A percentile compares a stretch with the other conserved stretches of the same genome.
Conservation (phyloP, 768 basidiomycete genomes). For the Collybiopsis luxurians region DNA sequence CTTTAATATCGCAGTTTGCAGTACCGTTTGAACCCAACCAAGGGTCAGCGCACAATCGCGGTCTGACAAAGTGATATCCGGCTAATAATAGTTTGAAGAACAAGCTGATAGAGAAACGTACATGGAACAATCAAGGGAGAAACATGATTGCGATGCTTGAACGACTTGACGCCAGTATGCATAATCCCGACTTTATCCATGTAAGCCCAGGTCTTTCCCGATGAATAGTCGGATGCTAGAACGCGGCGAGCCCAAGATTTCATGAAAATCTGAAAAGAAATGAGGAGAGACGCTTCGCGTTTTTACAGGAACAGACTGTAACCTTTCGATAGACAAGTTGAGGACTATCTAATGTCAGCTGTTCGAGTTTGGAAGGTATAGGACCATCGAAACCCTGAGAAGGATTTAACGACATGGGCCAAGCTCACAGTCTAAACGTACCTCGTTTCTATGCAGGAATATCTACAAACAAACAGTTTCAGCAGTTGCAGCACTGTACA, state of each 20-base stretch:
- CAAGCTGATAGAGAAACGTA: slow-evolving; percentile 13
- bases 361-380: slow-evolving; percentile 33
- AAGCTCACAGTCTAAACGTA: slow-evolving; percentile 8
- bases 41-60: slow-evolving; percentile 39
- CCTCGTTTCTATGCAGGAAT: slow-evolving; percentile 30
- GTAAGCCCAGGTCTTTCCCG: slow-evolving; percentile 42
- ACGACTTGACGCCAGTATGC: slow-evolving; percentile 45
- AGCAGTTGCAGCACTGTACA: no score
- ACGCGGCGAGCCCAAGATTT: slow-evolving; percentile 30
- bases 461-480: neutral
- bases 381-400: slow-evolving; percentile 37
- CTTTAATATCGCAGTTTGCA: slow-evolving; percentile 38
- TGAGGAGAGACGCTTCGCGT: slow-evolving; percentile 1
- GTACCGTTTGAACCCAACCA: slow-evolving; percentile 44
- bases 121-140: slow-evolving; percentile 31
- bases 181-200: slow-evolving; percentile 42
- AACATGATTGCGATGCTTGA: slow-evolving; percentile 35
- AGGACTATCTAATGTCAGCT: slow-evolving; percentile 39
- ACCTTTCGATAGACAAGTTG: slow-evolving; percentile 47
- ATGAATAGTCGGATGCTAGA: slow-evolving; percentile 42
- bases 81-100: slow-evolving; percentile 9
- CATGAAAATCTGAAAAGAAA: slow-evolving; percentile 29
- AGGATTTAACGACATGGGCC: neutral
- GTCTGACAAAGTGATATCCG: slow-evolving; percentile 28
- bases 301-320: slow-evolving; percentile 29